A percentile compares a stretch with the other conserved stretches of the same genome.
Conservation (phyloP, 345 rosid genomes). For the Citrus australasica region DNA sequence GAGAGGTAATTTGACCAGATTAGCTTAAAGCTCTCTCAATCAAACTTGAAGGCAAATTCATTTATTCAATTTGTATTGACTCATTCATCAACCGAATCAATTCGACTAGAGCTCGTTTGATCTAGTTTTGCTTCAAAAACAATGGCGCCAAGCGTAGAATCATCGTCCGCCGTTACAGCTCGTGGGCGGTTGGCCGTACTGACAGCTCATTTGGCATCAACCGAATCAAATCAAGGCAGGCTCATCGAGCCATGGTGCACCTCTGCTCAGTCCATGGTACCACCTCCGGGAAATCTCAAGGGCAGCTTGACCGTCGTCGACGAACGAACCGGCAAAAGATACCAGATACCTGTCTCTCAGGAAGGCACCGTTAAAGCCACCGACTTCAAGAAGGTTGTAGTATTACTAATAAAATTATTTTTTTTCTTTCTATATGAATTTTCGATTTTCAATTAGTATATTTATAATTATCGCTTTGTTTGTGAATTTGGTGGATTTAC, state of each 20-base stretch:
- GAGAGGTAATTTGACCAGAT: neutral
- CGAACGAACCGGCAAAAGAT: constrained; percentile 69
- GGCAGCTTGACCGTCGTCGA: constrained; percentile 63
- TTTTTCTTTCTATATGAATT: neutral
- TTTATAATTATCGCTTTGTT: neutral
- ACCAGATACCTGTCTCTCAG: constrained; percentile 52
- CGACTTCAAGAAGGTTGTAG: constrained; percentile 68
- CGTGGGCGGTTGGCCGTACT: constrained; percentile 66
- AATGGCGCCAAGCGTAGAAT: constrained; percentile 24
- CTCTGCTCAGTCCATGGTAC: constrained; percentile 34
- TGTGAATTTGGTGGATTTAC: constrained; percentile 11
- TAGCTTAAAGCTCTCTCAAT: neutral
- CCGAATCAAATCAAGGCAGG: constrained; percentile 9
- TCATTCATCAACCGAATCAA: neutral
- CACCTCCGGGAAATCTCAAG: constrained; percentile 49
- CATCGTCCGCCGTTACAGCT: constrained; percentile 24
- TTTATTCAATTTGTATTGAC: neutral
- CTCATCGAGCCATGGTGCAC: constrained; percentile 47
- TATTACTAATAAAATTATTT: neutral
- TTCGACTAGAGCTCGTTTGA: neutral
- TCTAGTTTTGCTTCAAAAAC: neutral
- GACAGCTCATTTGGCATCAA: constrained; percentile 48
- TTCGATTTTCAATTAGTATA: neutral
- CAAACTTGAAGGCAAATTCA: neutral
- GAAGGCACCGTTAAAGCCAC: constrained; percentile 77